Percentiles rank a stretch among this genome's conserved stretches.
Conservation (phyloP, 2,329 filamentous ascomycete genomes). For the Scytalidium sp. region DNA sequence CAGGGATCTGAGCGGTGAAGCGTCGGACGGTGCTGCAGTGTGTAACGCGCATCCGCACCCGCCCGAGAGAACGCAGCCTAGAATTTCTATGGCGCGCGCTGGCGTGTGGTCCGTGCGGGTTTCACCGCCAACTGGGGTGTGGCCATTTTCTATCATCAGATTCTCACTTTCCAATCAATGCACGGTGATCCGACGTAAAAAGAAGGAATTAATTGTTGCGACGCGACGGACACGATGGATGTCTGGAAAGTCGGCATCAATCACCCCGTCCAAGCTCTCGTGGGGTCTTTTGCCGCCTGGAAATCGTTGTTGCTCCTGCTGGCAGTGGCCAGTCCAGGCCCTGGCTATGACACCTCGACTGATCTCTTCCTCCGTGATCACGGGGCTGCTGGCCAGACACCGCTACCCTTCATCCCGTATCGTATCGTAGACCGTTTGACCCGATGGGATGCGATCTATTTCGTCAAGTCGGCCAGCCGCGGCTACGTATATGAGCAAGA, state of each 20-base stretch:
- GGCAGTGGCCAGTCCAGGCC: slow-evolving; percentile 54
- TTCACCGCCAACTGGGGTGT: background rate
- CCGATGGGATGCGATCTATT: slow-evolving; percentile 83
- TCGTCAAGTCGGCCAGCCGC: slow-evolving; percentile 56
- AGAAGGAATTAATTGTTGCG: background rate
- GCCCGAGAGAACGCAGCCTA: no score
- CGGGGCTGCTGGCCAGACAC: slow-evolving; percentile 2
- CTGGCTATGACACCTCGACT: slow-evolving; percentile 75
- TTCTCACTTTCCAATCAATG: background rate
- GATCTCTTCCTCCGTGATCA: slow-evolving; percentile 41
- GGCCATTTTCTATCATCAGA: background rate
- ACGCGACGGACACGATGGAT: slow-evolving; percentile 10
- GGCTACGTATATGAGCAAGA: slow-evolving; percentile 78
- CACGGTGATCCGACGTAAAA: background rate
- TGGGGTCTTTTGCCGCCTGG: slow-evolving; percentile 55
- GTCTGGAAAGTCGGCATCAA: slow-evolving; percentile 11
- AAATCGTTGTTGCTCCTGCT: slow-evolving; percentile 65
- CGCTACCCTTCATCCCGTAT: slow-evolving; percentile 13
- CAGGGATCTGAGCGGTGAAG: no score
- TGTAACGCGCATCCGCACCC: no score
- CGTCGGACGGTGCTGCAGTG: no score
- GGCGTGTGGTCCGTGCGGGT: background rate
- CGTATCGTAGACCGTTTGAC: slow-evolving; percentile 48
- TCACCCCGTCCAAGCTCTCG: slow-evolving; percentile 18
- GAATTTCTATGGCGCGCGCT: background rate